phyloP scores from a whole-genome alignment of 176 grass and related monocot species.

The Hyparrhenia diplandra region DNA sequence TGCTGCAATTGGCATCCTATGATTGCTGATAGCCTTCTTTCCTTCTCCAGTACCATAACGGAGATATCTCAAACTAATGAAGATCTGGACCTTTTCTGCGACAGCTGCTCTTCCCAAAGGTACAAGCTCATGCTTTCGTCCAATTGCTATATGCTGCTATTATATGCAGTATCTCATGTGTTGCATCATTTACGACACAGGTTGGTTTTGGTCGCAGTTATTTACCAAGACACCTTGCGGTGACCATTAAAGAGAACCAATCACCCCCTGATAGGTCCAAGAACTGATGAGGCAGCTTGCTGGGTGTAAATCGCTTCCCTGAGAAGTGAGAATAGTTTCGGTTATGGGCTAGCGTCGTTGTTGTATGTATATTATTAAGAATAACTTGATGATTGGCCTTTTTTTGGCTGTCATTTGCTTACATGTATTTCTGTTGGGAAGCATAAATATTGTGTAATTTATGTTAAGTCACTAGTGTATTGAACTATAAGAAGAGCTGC shows the following conservation, averaged over 20 bases:
- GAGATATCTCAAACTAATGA: conserved; percentile 57
- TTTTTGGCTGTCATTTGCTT: conserved; percentile 28
- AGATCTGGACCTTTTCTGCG: neutral
- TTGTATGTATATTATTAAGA: conserved; percentile 39
- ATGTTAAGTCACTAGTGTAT: conserved; percentile 1
- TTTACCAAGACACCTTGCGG: neutral
- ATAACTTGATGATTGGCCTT: conserved; percentile 38
- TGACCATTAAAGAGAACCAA: conserved; percentile 26
- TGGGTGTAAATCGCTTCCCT: conserved; percentile 43
- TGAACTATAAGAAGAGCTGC: neutral
- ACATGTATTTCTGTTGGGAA: conserved; percentile 30
- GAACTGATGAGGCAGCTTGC: conserved; percentile 34
- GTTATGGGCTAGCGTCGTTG: conserved; percentile 18
- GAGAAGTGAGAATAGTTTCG: conserved; percentile 29
- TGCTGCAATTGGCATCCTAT: neutral
- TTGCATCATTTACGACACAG: neutral
- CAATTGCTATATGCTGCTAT: neutral
- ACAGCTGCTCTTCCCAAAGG: conserved; percentile 20
- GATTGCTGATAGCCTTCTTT: neutral
- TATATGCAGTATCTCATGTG: neutral
- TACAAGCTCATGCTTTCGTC: neutral
- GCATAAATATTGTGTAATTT: conserved; percentile 23
- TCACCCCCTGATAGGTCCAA: conserved; percentile 13
- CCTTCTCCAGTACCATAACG: conserved; percentile 48
- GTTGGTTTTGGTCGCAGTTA: conserved; percentile 1